Percentiles rank a stretch among this genome's conserved stretches.
phyloP scores from a whole-genome alignment of 805 yeast species.

The Saccharomycopsis capsularis region DNA sequence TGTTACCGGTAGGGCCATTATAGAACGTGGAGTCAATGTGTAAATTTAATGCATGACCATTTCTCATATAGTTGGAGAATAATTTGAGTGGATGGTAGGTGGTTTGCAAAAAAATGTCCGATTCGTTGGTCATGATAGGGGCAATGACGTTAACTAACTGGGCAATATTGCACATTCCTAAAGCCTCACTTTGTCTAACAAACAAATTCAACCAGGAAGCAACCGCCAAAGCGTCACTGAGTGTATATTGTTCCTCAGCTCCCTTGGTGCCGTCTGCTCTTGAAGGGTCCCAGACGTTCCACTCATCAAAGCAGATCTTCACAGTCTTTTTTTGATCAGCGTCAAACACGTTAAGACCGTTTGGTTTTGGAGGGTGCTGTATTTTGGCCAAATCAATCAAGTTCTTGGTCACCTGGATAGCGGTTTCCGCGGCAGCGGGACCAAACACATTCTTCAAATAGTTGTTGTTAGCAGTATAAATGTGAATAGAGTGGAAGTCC shows the following conservation, averaged over 20 bases:
- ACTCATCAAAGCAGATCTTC: conserved; percentile 31
- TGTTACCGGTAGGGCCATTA: conserved; percentile 26
- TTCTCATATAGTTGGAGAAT: conserved; percentile 29
- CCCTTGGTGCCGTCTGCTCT: conserved; percentile 30
- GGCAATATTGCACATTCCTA: conserved; percentile 33
- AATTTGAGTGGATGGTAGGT: conserved; percentile 28
- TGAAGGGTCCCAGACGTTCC: conserved; percentile 33
- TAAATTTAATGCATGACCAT: conserved; percentile 27
- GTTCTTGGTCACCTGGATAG: conserved; percentile 27
- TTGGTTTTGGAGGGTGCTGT: conserved; percentile 18
- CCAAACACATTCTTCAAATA: conserved; percentile 27
- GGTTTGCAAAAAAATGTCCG: conserved; percentile 28
- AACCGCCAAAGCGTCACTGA: conserved; percentile 31
- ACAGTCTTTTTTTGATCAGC: conserved; percentile 13
- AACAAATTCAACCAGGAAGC: conserved; percentile 32
- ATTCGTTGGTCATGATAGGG: conserved; percentile 30
- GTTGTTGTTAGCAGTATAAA: conserved; percentile 27
- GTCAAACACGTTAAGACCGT: conserved; percentile 14
- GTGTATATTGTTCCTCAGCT: conserved; percentile 29
- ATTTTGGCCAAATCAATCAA: conserved; percentile 29
- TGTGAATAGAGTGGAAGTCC: conserved; percentile 30
- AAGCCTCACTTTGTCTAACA: conserved; percentile 27
- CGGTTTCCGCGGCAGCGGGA: conserved; percentile 31
- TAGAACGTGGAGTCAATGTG: conserved; percentile 29
- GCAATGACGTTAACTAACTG: conserved; percentile 33